phyloP scores from a whole-genome alignment of 2,329 filamentous ascomycete species.

The Biscogniauxia marginata region DNA sequence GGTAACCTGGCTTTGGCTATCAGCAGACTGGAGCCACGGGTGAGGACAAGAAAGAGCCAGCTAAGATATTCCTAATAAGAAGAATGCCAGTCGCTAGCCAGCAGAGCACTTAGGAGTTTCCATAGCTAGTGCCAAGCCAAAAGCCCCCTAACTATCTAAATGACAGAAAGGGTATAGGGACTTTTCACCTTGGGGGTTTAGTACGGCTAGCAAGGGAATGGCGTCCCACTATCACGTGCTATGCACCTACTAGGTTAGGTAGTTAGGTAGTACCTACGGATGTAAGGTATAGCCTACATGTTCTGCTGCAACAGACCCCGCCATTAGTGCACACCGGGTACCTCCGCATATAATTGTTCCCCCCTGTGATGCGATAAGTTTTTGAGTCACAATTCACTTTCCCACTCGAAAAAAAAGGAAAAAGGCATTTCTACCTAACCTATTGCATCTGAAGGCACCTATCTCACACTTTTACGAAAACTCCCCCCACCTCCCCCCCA shows the following conservation, averaged over 20 bases:
- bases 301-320: not conserved
- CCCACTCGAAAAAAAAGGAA: not conserved
- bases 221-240: not conserved
- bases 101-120: not conserved
- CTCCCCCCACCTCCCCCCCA: conserved; percentile 1
- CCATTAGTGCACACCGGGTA: not conserved
- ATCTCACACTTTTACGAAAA: not conserved
- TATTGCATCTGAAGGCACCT: not conserved
- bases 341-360: not conserved
- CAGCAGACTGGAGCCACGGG: no score
- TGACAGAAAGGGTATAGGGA: not conserved
- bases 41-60: not conserved
- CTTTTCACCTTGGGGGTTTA: not conserved
- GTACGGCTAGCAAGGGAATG: not conserved
- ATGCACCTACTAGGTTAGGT: not conserved
- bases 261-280: no score
- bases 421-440: not conserved
- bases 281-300: not conserved
- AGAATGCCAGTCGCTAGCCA: not conserved
- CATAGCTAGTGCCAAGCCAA: not conserved
- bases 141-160: not conserved
- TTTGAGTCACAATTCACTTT: not conserved
- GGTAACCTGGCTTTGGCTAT: no score
- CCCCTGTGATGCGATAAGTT: not conserved
- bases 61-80: not conserved